phyloP scores from a whole-genome alignment of 164 flowering plant genomes.

The Buxus sempervirens region DNA sequence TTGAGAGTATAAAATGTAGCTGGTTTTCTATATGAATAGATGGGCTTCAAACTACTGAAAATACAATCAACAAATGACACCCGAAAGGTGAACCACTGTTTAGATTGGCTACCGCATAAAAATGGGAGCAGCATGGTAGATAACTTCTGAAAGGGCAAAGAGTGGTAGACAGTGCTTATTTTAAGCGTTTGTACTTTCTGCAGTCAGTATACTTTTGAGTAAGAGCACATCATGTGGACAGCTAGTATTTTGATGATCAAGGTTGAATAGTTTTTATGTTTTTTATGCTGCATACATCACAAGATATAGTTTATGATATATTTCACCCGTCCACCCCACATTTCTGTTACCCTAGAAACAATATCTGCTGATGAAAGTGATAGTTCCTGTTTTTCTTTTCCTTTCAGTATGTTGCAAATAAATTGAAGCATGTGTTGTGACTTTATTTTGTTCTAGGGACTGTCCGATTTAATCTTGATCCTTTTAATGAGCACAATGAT shows the following conservation, averaged over 20 bases:
- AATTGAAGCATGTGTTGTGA: not conserved
- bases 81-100: no score
- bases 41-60: not conserved
- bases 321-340: no score
- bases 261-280: not conserved
- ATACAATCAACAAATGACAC: no score
- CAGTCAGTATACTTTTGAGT: no score
- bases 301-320: no score
- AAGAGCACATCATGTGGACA: not conserved
- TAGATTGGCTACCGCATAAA: no score
- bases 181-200: no score
- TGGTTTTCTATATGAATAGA: not conserved
- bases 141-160: no score
- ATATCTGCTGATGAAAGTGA: not conserved
- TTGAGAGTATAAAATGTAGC: not conserved
- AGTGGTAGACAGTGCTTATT: no score
- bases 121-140: no score
- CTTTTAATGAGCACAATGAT: constrained; percentile 90
- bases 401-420: not conserved
- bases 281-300: not conserved
- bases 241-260: not conserved
- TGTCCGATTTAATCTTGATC: constrained; percentile 95
- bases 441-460: constrained; percentile 48
- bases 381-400: not conserved
- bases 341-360: not conserved